Conservation (phyloP, 805 yeast species). For the Candida multigemmis region DNA sequence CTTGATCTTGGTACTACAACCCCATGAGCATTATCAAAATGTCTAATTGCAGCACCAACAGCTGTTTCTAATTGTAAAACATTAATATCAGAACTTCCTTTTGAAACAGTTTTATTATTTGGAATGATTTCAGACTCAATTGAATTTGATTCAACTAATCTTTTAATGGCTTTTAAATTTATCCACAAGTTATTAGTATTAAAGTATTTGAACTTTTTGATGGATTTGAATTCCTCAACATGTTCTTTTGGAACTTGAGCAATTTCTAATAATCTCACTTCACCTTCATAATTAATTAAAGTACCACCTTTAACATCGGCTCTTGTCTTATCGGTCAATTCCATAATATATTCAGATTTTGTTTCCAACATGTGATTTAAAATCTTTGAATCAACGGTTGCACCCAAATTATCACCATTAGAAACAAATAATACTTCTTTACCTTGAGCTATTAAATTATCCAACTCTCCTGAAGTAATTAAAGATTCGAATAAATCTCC, state of each 20-base stretch:
- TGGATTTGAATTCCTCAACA: slow-evolving; percentile 94
- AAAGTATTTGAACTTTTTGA: slow-evolving; percentile 96
- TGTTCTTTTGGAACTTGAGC: slow-evolving; percentile 99
- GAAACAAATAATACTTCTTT: slow-evolving; percentile 93
- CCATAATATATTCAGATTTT: slow-evolving; percentile 94
- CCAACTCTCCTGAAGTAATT: slow-evolving; percentile 85
- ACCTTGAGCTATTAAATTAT: slow-evolving; percentile 82
- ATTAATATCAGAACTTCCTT: slow-evolving; percentile 69
- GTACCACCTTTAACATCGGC: slow-evolving; percentile 99
- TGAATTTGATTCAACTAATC: slow-evolving; percentile 75
- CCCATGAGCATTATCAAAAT: slow-evolving; percentile 92
- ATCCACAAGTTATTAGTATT: slow-evolving; percentile 98
- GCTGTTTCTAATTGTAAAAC: slow-evolving; percentile 97
- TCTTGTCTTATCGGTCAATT: slow-evolving; percentile 95
- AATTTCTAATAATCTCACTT: slow-evolving; percentile 88
- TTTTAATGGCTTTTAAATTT: slow-evolving; percentile 87
- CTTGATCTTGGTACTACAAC: slow-evolving; percentile 97
- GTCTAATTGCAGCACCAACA: slow-evolving; percentile 97
- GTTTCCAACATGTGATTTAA: slow-evolving; percentile 89
- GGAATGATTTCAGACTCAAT: slow-evolving; percentile 93
- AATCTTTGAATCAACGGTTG: slow-evolving; percentile 89
- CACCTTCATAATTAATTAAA: slow-evolving; percentile 89
- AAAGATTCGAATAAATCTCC: slow-evolving; percentile 94
- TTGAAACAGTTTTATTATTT: slow-evolving; percentile 74
- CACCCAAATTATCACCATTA: slow-evolving; percentile 97